Evolutionary conservation across 1,284 basidiomycete genomes (phyloP).

Genomic region (Meira miltonrushii): DNA sequence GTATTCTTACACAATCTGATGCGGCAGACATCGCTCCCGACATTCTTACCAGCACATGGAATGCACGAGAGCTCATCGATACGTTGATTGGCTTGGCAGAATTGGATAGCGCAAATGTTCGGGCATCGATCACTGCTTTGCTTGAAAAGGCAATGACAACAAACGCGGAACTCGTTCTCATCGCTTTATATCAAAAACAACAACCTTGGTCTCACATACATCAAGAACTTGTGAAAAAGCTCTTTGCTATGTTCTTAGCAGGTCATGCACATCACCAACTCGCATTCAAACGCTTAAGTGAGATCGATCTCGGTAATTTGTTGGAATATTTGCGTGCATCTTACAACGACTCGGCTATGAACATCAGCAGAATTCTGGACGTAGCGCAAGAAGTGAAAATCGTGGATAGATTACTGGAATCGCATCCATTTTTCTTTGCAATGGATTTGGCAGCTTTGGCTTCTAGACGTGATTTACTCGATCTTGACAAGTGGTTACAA

Average conservation of each 20-base stretch:
- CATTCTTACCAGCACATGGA: conserved; percentile 87
- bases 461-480: conserved; percentile 84
- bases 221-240: conserved; percentile 74
- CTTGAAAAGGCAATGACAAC: conserved; percentile 57
- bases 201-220: conserved; percentile 86
- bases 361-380: conserved; percentile 88
- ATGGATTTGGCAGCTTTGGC: conserved; percentile 84
- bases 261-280: conserved; percentile 90
- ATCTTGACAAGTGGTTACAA: conserved; percentile 92
- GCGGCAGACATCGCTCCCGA: conserved; percentile 56
- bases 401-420: conserved; percentile 79
- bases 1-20: conserved; percentile 34
- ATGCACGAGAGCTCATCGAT: conserved; percentile 83
- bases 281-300: conserved; percentile 93
- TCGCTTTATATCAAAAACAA: conserved; percentile 84
- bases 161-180: conserved; percentile 86
- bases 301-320: conserved; percentile 77
- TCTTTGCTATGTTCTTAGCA: conserved; percentile 83
- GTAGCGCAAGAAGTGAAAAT: conserved; percentile 92
- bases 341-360: conserved; percentile 84
- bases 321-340: conserved; percentile 82
- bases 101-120: conserved; percentile 63
- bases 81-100: conserved; percentile 82
- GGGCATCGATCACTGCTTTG: conserved; percentile 41
- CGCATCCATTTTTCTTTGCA: conserved; percentile 74